phyloP scores from a whole-genome alignment of 2,329 filamentous ascomycete species.

The Botrytis medusae region DNA sequence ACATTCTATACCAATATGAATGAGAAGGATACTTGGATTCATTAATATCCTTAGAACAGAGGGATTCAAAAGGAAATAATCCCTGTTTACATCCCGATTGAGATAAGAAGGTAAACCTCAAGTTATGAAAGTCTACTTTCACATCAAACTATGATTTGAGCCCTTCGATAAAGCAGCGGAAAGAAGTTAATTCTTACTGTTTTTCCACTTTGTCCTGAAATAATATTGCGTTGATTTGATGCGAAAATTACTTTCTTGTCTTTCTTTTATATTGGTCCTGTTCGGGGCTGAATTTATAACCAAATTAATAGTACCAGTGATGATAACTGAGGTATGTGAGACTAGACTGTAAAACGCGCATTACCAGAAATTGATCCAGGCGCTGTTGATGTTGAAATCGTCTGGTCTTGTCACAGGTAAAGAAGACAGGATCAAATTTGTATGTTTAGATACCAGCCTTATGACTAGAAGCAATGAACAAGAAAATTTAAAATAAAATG shows the following conservation, averaged over 20 bases:
- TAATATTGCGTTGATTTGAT: background rate
- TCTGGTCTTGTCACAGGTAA: no score
- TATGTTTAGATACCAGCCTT: background rate
- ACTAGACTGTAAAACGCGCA: no score
- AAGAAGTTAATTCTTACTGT: background rate
- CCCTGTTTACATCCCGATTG: background rate
- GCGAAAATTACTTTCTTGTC: no score
- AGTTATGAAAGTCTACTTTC: no score
- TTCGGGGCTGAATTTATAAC: background rate
- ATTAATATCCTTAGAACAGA: background rate
- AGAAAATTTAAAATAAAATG: background rate
- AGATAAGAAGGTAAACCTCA: background rate
- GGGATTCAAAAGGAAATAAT: fast-evolving
- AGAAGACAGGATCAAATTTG: background rate
- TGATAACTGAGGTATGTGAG: background rate
- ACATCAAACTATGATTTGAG: background rate
- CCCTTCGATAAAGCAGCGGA: no score
- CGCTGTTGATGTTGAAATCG: background rate
- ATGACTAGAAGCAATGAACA: background rate
- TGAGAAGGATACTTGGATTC: background rate
- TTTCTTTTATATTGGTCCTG: background rate
- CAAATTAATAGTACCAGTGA: background rate
- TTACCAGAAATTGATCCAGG: background rate
- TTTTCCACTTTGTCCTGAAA: background rate
- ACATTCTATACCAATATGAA: background rate